Evolutionary conservation across 2,329 filamentous ascomycete species (phyloP).

Genomic region (Sporothrix pallida): DNA sequence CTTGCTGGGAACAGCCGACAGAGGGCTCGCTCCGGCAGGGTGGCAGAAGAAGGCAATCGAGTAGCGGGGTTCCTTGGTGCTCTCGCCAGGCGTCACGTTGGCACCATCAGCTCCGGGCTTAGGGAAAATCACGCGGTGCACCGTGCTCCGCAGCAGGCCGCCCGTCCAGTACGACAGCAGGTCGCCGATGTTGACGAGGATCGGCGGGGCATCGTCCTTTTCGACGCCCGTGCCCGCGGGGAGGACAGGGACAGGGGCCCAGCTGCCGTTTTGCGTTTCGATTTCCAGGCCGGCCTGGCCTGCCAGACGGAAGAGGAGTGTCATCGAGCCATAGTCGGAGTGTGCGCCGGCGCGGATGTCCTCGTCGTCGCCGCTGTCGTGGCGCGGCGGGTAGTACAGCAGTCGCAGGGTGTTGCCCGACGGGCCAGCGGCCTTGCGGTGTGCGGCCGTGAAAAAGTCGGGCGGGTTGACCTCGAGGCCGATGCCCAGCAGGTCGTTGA

Average conservation of each 20-base stretch:
- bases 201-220: slow-evolving; percentile 67
- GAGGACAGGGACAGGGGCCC: slow-evolving; percentile 71
- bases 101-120: slow-evolving; percentile 48
- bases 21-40: slow-evolving; percentile 58
- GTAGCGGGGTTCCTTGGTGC: slow-evolving; percentile 60
- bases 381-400: slow-evolving; percentile 71
- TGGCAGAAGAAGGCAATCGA: slow-evolving; percentile 74
- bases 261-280: slow-evolving; percentile 59
- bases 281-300: slow-evolving; percentile 90
- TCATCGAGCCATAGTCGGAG: slow-evolving; percentile 79
- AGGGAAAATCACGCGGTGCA: slow-evolving; percentile 84
- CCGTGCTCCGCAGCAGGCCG: slow-evolving; percentile 82
- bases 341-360: slow-evolving; percentile 90
- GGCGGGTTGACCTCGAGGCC: slow-evolving; percentile 67
- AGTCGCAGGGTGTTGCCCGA: slow-evolving; percentile 69
- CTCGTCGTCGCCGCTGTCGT: slow-evolving; percentile 44
- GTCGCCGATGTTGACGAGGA: slow-evolving; percentile 78
- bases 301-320: slow-evolving; percentile 81
- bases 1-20: slow-evolving; percentile 66
- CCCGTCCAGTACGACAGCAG: slow-evolving; percentile 86
- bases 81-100: slow-evolving; percentile 50
- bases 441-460: slow-evolving; percentile 62
- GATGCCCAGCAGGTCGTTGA: slow-evolving; percentile 78
- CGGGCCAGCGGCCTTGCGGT: slow-evolving; percentile 52
- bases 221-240: slow-evolving; percentile 61